phyloP scores from a whole-genome alignment of 2,329 filamentous ascomycete genomes.

The Zelopaecilomyces penicillatus region DNA sequence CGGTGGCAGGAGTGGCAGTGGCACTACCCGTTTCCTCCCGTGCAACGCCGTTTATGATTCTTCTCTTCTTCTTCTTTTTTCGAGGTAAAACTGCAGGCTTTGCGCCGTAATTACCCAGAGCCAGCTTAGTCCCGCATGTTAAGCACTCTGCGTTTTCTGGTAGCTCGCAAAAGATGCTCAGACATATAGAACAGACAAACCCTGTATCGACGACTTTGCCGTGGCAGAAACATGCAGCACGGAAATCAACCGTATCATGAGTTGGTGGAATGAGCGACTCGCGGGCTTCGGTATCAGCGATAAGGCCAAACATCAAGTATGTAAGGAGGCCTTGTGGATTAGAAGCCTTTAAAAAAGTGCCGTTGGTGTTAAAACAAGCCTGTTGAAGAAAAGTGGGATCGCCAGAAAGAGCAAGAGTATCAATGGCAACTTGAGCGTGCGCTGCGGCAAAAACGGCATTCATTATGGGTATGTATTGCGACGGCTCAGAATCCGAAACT shows the following conservation, averaged over 20 bases:
- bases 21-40: conserved; percentile 52
- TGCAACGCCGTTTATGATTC: conserved; percentile 42
- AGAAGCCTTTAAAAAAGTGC: conserved; percentile 44
- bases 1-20: conserved; percentile 48
- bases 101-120: conserved; percentile 66
- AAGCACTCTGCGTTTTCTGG: conserved; percentile 60
- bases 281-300: conserved; percentile 52
- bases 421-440: conserved; percentile 78
- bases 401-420: conserved; percentile 79
- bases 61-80: conserved; percentile 72
- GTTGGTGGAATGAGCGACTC: conserved; percentile 67
- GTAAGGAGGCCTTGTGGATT: conserved; percentile 69
- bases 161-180: conserved; percentile 80
- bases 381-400: conserved; percentile 91
- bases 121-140: conserved; percentile 72
- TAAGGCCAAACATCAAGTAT: conserved; percentile 91
- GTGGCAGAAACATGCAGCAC: conserved; percentile 98
- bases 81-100: conserved; percentile 67
- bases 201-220: conserved; percentile 82
- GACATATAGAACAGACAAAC: conserved; percentile 91
- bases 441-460: conserved; percentile 95
- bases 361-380: conserved; percentile 57
- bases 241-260: conserved; percentile 84
- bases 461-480: conserved; percentile 97
- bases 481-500: conserved; percentile 74